Evolutionary conservation across 192 early-diverging fungal genomes (phyloP).

Genomic region (Coemansia sp.): DNA sequence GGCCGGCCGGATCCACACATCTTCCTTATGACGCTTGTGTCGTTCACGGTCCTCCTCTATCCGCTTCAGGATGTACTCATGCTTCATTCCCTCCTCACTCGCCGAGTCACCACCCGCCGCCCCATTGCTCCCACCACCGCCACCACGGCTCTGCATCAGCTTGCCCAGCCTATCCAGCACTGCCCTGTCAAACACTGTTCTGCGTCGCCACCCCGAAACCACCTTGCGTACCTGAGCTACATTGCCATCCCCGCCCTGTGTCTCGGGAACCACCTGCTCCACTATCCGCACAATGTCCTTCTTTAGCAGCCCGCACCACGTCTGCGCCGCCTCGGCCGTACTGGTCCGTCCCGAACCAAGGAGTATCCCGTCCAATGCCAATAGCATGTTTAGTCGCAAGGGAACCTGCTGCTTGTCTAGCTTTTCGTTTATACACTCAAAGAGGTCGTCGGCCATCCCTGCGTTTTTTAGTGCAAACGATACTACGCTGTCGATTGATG

Average conservation of each 20-base stretch:
- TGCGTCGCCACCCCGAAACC: conserved; percentile 29
- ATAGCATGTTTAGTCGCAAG: conserved; percentile 46
- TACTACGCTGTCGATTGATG: conserved; percentile 38
- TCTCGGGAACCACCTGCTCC: conserved; percentile 28
- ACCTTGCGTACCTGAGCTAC: conserved; percentile 34
- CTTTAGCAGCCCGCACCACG: conserved; percentile 32
- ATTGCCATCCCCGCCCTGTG: conserved; percentile 37
- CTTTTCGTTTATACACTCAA: conserved; percentile 48
- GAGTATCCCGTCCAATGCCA: conserved; percentile 47
- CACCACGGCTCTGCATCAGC: conserved; percentile 15
- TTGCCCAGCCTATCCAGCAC: conserved; percentile 11
- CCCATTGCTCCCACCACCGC: background rate
- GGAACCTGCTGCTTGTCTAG: conserved; percentile 34
- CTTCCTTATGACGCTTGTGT: conserved; percentile 52
- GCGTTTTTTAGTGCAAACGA: conserved; percentile 41
- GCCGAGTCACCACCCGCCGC: background rate
- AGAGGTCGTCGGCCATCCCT: conserved; percentile 35
- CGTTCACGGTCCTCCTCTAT: conserved; percentile 56
- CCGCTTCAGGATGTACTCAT: conserved; percentile 47
- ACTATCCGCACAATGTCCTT: conserved; percentile 26
- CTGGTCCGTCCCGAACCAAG: background rate
- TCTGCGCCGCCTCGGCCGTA: background rate
- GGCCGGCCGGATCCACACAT: conserved; percentile 47
- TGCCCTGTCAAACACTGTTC: conserved; percentile 9
- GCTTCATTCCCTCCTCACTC: conserved; percentile 27